These are phyloP conservation scores for Saxispiralis lemnorum DNA, from an alignment of 495 filamentous ascomycete species.

Conservation along the genomic window DNA sequence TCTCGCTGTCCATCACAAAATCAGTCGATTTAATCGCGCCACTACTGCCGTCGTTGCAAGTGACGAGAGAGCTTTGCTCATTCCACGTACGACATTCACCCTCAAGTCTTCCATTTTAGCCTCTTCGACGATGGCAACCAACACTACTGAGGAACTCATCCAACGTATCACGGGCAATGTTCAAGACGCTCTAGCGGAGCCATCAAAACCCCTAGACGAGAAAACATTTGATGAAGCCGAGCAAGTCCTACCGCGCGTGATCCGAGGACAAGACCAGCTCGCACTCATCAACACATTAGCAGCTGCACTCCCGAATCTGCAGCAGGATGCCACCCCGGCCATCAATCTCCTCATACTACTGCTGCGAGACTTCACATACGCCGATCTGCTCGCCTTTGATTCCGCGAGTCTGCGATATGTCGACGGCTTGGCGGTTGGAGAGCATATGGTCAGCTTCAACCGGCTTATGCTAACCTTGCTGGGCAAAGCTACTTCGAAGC, in stretches of 20 bases:
- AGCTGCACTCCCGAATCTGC: constrained; percentile 14
- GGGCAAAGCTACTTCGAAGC: constrained; percentile 44
- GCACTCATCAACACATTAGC: constrained; percentile 9
- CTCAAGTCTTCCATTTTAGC: too few relatives aligned
- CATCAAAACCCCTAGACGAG: constrained; percentile 3
- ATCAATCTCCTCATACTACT: constrained; percentile 36
- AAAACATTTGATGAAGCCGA: constrained; percentile 10
- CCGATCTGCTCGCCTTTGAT: constrained; percentile 33
- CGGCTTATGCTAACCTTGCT: constrained; percentile 52
- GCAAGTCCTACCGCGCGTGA: constrained; percentile 3
- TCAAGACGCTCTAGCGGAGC: too few relatives aligned
- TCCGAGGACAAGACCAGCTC: background rate
- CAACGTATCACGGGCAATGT: too few relatives aligned
- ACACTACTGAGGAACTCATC: too few relatives aligned
- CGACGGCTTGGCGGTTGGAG: constrained; percentile 32
- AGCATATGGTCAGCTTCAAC: constrained; percentile 42
- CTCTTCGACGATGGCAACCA: too few relatives aligned
- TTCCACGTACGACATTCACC: too few relatives aligned
- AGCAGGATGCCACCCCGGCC: constrained; percentile 33
- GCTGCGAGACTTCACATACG: constrained; percentile 33
- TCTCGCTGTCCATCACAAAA: too few relatives aligned
- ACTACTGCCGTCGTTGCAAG: too few relatives aligned
- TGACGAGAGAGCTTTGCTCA: too few relatives aligned
- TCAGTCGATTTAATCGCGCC: too few relatives aligned
- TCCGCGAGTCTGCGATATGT: constrained; percentile 27